Percentiles rank a stretch among this genome's conserved stretches.
Evolutionary conservation across 176 grass and related monocot genomes (phyloP).

Genomic region (Carex littledalei): DNA sequence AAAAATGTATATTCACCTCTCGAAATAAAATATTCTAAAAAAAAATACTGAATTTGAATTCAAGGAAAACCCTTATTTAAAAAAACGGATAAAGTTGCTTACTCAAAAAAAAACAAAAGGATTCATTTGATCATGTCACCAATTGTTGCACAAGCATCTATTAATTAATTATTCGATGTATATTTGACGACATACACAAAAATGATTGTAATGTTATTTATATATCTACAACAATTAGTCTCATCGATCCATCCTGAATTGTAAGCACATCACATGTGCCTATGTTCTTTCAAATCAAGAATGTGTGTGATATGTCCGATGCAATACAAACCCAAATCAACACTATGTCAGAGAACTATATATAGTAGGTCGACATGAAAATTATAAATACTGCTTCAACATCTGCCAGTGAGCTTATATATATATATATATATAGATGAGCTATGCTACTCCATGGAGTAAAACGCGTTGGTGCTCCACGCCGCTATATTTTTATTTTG

Average conservation of each 20-base stretch:
- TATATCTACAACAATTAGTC: background rate
- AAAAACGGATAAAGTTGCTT: background rate
- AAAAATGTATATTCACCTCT: background rate
- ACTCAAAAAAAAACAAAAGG: background rate
- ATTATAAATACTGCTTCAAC: background rate
- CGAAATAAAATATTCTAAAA: background rate
- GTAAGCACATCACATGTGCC: background rate
- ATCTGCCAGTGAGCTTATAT: background rate
- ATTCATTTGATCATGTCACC: background rate
- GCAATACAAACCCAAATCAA: background rate
- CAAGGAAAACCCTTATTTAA: background rate
- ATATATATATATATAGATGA: too few relatives aligned
- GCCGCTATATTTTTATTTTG: too few relatives aligned
- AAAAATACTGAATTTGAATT: too few relatives aligned
- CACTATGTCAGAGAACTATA: background rate
- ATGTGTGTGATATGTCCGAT: background rate
- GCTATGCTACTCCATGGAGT: too few relatives aligned
- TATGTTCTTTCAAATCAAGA: conserved; percentile 15
- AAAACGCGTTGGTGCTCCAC: too few relatives aligned
- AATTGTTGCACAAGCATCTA: background rate
- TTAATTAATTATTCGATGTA: background rate
- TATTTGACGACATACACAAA: background rate
- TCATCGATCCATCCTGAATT: background rate
- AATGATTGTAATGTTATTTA: background rate
- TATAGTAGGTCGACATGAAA: background rate